Evolutionary conservation across 1,284 basidiomycete species (phyloP), one percentile per base, ranked within the genome.

Genomic region (Lignosus rhinocerotis): DNA sequence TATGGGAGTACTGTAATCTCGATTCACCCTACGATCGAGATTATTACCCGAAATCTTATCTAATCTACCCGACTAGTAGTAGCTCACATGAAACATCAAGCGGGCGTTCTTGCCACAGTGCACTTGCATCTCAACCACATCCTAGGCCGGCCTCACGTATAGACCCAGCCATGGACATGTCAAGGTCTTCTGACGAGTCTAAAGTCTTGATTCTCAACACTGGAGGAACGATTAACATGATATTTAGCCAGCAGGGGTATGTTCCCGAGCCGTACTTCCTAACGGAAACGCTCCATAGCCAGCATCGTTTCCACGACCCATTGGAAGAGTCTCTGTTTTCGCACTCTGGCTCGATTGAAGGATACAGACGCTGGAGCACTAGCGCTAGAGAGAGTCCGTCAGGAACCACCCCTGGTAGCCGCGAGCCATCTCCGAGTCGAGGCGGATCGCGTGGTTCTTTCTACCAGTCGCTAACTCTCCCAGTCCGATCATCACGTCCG

Each of bases 221-320:
- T 54, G 93, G 93, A 51, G 93, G 92, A 32, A 94, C 92, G 0
- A 91, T 94, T 64, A 92, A 92, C 11, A 94, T 94, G 92, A 86
- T 94, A 42, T 80, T 90, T 38, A 85, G 88, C 38, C 77, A 85
- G 33, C 82, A 87, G 62, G 92, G 93, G 51, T 95, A 94, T 70
- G 89, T 91, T 12, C 92, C 93, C 11, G 93, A 95, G 69, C 92
- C 93, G 0, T 87, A 88, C 64, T 95, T 94, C 72, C 78, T 96
- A 62, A 92, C 90, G 7, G 88, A 92, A 74, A 92, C 85, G 0
- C 81, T 95, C 43, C 80, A 84, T 64, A 87, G 87, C 64, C 92
- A 94, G 73, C 84, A 84, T 36, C 84, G 92, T 11, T 94, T 94
- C 67, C 92, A 95, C 72, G 92, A 94, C 67, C 93, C 92, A 7